These are phyloP conservation scores for Funneliformis mosseae DNA, from an alignment of 192 early-diverging fungal genomes.

Conservation along the genomic window DNA sequence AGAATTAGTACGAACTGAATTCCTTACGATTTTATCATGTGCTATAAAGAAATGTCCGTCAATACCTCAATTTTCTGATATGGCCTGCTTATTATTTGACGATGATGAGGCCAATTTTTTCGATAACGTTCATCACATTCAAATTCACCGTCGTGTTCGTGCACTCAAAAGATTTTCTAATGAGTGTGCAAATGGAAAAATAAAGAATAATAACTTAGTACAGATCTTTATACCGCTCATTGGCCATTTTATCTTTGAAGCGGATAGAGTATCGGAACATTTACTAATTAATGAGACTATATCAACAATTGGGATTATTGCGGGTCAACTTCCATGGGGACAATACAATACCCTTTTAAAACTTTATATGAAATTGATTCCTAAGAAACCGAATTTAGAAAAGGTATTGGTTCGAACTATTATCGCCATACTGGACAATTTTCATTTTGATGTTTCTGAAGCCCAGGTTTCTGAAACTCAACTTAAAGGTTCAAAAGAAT, in stretches of 20 bases:
- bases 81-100: slow-evolving; percentile 65
- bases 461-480: slow-evolving; percentile 44
- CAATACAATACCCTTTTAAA: slow-evolving; percentile 80
- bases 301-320: slow-evolving; percentile 69
- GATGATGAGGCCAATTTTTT: slow-evolving; percentile 97
- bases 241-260: slow-evolving; percentile 85
- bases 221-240: slow-evolving; percentile 86
- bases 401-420: slow-evolving; percentile 83
- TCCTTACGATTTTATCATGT: slow-evolving; percentile 62
- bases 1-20: slow-evolving; percentile 72
- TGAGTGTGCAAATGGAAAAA: slow-evolving; percentile 45
- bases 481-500: slow-evolving; percentile 32
- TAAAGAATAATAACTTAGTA: slow-evolving; percentile 55
- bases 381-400: slow-evolving; percentile 70
- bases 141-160: slow-evolving; percentile 88
- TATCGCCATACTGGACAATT: slow-evolving; percentile 80
- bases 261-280: slow-evolving; percentile 64
- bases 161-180: slow-evolving; percentile 77
- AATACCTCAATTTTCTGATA: slow-evolving; percentile 61
- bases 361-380: slow-evolving; percentile 68
- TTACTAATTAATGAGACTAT: slow-evolving; percentile 86
- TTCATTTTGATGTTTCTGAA: slow-evolving; percentile 85
- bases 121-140: slow-evolving; percentile 93
- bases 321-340: slow-evolving; percentile 76
- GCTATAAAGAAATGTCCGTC: slow-evolving; percentile 64